Conservation (phyloP, 805 yeast species). For the Ogataea allantospora region DNA sequence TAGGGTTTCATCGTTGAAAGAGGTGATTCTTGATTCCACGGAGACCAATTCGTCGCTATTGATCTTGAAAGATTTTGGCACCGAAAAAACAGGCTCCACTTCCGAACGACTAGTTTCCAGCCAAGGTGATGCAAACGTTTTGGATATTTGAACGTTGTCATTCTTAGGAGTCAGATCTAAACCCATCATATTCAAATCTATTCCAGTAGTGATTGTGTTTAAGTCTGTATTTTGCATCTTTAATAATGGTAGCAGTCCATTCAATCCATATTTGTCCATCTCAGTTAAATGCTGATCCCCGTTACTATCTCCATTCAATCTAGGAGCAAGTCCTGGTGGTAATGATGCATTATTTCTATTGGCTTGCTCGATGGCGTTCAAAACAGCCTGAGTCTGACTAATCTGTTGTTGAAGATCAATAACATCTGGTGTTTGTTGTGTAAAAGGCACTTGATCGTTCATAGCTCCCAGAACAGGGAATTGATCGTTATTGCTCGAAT, state of each 20-base stretch:
- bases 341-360: conserved; percentile 11
- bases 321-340: conserved; percentile 14
- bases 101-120: conserved; percentile 85
- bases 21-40: conserved; percentile 43
- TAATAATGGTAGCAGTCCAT: conserved; percentile 59
- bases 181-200: conserved; percentile 67
- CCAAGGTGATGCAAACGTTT: conserved; percentile 90
- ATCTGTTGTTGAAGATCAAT: conserved; percentile 25
- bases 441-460: conserved; percentile 8
- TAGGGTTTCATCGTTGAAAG: conserved; percentile 85
- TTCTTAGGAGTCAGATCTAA: conserved; percentile 50
- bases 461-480: conserved; percentile 30
- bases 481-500: conserved; percentile 21
- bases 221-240: conserved; percentile 63
- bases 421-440: conserved; percentile 11
- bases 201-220: conserved; percentile 68
- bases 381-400: conserved; percentile 26
- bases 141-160: conserved; percentile 45
- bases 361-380: conserved; percentile 27
- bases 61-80: conserved; percentile 55
- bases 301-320: conserved; percentile 2
- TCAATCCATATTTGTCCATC: conserved; percentile 64
- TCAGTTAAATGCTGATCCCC: conserved; percentile 29
- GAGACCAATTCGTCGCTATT: conserved; percentile 24
- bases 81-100: conserved; percentile 77